Conservation (phyloP, 2,329 filamentous ascomycete species). For the Nothophaeocryptopus gaeumannii region DNA sequence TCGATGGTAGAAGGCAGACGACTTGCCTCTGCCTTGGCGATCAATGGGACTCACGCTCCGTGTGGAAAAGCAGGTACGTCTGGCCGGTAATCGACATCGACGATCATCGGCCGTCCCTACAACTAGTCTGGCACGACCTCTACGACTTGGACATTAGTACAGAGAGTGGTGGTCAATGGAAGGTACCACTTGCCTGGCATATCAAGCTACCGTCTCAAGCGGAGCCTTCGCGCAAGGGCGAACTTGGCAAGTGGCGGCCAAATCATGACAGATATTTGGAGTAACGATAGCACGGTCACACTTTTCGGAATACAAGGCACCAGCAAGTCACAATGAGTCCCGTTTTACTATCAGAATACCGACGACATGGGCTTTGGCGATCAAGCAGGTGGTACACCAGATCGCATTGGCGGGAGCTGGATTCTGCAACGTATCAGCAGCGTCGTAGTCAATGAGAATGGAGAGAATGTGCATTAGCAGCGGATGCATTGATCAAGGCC, state of each 20-base stretch:
- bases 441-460: constrained; percentile 57
- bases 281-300: constrained; percentile 55
- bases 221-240: constrained; percentile 55
- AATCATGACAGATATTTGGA: constrained; percentile 54
- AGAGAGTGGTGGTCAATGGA: constrained; percentile 47
- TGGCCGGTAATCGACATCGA: constrained; percentile 56
- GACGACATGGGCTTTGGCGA: constrained; percentile 61
- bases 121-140: constrained; percentile 54
- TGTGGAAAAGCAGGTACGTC: constrained; percentile 58
- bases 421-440: constrained; percentile 59
- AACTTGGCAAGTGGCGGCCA: constrained; percentile 49
- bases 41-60: constrained; percentile 59
- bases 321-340: constrained; percentile 56
- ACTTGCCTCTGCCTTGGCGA: constrained; percentile 62
- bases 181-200: constrained; percentile 49
- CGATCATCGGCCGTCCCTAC: constrained; percentile 51
- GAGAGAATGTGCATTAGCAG: constrained; percentile 49
- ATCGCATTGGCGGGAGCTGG: constrained; percentile 60
- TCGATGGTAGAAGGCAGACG: constrained; percentile 40
- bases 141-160: constrained; percentile 56
- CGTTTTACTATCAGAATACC: constrained; percentile 59
- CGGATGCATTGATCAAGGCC: too few species aligned
- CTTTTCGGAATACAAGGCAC: constrained; percentile 50
- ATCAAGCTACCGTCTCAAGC: constrained; percentile 47
- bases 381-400: constrained; percentile 53